Evolutionary conservation across 371 early-diverging fungal genomes (phyloP).

Genomic region (Batkoa obscura): DNA sequence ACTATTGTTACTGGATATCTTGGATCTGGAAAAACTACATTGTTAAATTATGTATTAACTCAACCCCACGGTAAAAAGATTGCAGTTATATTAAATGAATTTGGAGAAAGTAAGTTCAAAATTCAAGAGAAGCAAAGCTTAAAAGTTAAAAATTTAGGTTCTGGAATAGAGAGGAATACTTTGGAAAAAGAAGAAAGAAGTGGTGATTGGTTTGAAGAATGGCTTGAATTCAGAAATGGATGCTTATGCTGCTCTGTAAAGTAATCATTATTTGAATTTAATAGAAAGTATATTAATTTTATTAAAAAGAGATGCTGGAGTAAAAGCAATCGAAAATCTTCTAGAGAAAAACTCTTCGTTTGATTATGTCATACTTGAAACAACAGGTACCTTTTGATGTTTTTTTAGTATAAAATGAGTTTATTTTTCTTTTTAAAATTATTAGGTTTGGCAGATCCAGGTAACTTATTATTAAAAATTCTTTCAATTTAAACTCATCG

Average conservation of each 20-base stretch:
- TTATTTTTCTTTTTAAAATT: neutral
- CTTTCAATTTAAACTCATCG: conserved; percentile 6
- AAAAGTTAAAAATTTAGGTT: conserved; percentile 23
- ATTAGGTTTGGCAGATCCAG: conserved; percentile 60
- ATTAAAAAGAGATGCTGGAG: conserved; percentile 59
- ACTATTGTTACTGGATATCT: conserved; percentile 62
- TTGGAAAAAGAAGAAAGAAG: conserved; percentile 52
- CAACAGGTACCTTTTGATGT: conserved; percentile 59
- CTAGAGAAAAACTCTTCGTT: conserved; percentile 60
- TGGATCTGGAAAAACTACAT: conserved; percentile 89
- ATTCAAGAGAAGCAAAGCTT: neutral
- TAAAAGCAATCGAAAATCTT: conserved; percentile 82
- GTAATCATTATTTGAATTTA: conserved; percentile 16
- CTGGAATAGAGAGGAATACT: conserved; percentile 78
- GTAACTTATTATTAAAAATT: conserved; percentile 8
- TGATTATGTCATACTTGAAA: conserved; percentile 89
- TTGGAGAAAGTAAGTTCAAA: conserved; percentile 38
- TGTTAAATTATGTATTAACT: conserved; percentile 73
- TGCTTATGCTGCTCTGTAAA: conserved; percentile 94
- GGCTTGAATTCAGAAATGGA: conserved; percentile 91
- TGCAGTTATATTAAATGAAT: conserved; percentile 84
- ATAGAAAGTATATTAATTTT: neutral
- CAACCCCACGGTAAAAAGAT: conserved; percentile 83
- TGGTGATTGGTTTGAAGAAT: conserved; percentile 78
- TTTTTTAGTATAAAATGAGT: no score